These are phyloP conservation scores for Quercus bicolor DNA, from an alignment of 306 rosid genomes.

Conservation along the genomic window DNA sequence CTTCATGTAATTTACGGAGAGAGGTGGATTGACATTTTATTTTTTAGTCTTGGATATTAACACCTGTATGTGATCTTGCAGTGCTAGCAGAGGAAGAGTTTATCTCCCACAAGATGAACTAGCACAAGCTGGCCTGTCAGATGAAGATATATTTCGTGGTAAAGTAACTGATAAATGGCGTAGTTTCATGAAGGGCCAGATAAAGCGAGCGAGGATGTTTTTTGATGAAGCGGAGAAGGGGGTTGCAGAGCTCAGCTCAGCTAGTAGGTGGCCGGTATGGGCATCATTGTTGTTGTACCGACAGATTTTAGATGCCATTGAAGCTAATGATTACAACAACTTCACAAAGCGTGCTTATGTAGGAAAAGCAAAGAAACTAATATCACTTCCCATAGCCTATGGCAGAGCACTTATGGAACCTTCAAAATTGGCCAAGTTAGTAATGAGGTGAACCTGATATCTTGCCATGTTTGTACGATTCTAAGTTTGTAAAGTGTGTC, in stretches of 20 bases:
- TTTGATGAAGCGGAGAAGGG: constrained; percentile 95
- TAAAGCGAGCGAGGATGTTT: constrained; percentile 83
- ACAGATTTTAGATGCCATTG: constrained; percentile 86
- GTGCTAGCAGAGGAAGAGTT: constrained; percentile 95
- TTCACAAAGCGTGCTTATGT: constrained; percentile 88
- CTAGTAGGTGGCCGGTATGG: constrained; percentile 96
- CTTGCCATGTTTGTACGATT: background rate
- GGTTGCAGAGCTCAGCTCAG: constrained; percentile 64
- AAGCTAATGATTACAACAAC: constrained; percentile 91
- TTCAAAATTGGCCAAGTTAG: constrained; percentile 40
- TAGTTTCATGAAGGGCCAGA: constrained; percentile 83
- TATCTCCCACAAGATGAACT: constrained; percentile 95
- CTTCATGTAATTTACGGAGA: no score
- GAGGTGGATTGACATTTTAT: no score
- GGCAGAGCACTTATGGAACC: constrained; percentile 58
- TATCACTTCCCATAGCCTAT: constrained; percentile 72
- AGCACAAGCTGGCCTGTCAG: constrained; percentile 76
- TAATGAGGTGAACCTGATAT: constrained; percentile 28
- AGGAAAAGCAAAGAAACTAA: constrained; percentile 65
- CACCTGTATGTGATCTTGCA: constrained; percentile 6
- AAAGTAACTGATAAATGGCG: constrained; percentile 83
- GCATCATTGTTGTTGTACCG: constrained; percentile 73
- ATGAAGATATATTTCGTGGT: constrained; percentile 69
- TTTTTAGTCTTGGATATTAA: background rate
- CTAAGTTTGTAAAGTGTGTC: constrained; percentile 25